Evolutionary conservation across 2,329 filamentous ascomycete species (phyloP).

Genomic region (Albifimbria verrucaria): DNA sequence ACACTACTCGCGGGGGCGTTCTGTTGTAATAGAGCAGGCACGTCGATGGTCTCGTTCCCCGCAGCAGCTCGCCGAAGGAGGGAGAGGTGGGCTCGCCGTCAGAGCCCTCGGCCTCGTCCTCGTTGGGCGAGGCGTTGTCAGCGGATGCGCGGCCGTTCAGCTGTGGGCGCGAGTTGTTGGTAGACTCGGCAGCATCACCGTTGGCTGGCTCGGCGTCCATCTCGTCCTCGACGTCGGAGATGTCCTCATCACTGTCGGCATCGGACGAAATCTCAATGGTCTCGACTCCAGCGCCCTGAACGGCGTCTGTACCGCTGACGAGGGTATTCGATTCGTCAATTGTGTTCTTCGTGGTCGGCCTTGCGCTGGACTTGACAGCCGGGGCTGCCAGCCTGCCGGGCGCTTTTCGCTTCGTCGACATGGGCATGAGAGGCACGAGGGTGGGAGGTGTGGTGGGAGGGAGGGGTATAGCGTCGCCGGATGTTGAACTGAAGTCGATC

Average conservation of each 20-base stretch:
- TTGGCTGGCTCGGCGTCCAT: constrained; percentile 16
- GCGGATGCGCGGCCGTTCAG: constrained; percentile 21
- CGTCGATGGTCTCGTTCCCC: constrained; percentile 74
- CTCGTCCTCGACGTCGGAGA: constrained; percentile 42
- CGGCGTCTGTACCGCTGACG: constrained; percentile 42
- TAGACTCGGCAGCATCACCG: constrained; percentile 6
- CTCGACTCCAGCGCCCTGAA: constrained; percentile 35
- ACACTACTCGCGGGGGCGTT: constrained; percentile 23
- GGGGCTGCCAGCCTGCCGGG: constrained; percentile 55
- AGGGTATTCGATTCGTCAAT: constrained; percentile 58
- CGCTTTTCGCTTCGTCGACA: constrained; percentile 62
- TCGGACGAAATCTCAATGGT: constrained; percentile 59
- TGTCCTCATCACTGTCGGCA: constrained; percentile 43
- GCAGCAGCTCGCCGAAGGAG: constrained; percentile 84
- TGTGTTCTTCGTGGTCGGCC: constrained; percentile 43
- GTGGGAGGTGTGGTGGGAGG: too few relatives aligned
- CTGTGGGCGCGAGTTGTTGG: constrained; percentile 5
- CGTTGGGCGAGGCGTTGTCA: constrained; percentile 15
- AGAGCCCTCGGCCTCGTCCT: constrained; percentile 30
- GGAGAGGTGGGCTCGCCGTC: constrained; percentile 54
- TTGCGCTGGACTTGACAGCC: constrained; percentile 50
- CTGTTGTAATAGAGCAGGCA: constrained; percentile 57
- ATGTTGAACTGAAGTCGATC: not conserved
- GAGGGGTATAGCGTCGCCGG: not conserved
- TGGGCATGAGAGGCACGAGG: constrained; percentile 25